A percentile compares a stretch with the other conserved stretches of the same genome.
These are phyloP conservation scores for Kokia cookei DNA, from an alignment of 441 rosid species.

Conservation along the genomic window DNA sequence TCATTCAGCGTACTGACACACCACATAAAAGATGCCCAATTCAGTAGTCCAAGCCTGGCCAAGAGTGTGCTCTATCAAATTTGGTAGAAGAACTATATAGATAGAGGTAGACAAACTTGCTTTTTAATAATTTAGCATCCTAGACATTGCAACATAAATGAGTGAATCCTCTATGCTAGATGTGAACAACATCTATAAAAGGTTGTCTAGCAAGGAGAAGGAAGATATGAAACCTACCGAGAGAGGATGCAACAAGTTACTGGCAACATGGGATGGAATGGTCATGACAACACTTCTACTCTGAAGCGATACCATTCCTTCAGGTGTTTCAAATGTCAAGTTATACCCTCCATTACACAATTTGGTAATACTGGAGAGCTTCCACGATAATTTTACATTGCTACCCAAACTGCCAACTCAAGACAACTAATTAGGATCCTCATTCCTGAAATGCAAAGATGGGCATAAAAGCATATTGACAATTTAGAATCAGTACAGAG, in stretches of 20 bases:
- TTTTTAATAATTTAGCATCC: not conserved
- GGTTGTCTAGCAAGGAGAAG: not conserved
- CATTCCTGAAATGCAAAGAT: slow-evolving; percentile 9
- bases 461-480: not conserved
- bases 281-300: slow-evolving; percentile 80
- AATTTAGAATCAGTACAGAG: not conserved
- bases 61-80: not conserved
- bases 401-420: slow-evolving; percentile 60
- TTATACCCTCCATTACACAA: slow-evolving; percentile 50
- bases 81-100: not conserved
- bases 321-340: slow-evolving; percentile 85
- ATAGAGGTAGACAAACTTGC: not conserved
- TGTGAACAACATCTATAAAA: not conserved
- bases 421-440: slow-evolving; percentile 14
- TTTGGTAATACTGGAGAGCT: slow-evolving; percentile 58
- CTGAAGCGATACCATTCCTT: slow-evolving; percentile 65
- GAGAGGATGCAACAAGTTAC: slow-evolving; percentile 62
- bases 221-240: slow-evolving; percentile 51
- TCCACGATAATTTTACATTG: slow-evolving; percentile 75
- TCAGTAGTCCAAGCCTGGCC: not conserved
- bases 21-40: not conserved
- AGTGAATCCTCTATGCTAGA: not conserved
- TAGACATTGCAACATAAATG: not conserved
- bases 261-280: slow-evolving; percentile 80
- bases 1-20: not conserved